phyloP scores from a whole-genome alignment of 345 rosid genomes.

The Sisymbrium altissimum region DNA sequence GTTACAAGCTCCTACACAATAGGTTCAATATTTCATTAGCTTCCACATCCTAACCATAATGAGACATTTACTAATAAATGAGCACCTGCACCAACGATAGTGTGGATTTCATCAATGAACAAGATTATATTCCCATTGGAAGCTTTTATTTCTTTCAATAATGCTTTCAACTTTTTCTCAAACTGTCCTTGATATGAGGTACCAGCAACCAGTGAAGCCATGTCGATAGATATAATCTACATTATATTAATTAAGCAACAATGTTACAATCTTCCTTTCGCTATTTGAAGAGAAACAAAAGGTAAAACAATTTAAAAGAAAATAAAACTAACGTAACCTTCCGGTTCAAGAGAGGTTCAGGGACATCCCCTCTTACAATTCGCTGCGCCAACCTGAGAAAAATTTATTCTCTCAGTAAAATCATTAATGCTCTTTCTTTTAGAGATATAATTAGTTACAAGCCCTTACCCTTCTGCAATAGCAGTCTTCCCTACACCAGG shows the following conservation, averaged over 20 bases:
- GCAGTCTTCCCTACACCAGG: constrained; percentile 98
- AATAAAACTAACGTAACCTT: constrained; percentile 5
- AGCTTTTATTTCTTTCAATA: constrained; percentile 81
- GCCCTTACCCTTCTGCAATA: constrained; percentile 23
- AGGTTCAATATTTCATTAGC: background rate
- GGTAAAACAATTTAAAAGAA: constrained; percentile 3
- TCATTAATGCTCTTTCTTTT: no score
- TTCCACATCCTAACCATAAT: background rate
- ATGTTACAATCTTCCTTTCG: background rate
- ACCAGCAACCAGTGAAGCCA: constrained; percentile 91
- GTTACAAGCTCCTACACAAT: constrained; percentile 50
- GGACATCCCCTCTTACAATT: constrained; percentile 88
- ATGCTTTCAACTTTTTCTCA: constrained; percentile 86
- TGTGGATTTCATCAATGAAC: constrained; percentile 90
- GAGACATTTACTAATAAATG: no score
- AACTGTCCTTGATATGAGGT: constrained; percentile 81
- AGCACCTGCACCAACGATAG: constrained; percentile 87
- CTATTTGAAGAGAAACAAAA: background rate
- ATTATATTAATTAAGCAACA: background rate
- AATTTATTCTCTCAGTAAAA: background rate
- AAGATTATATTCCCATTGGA: constrained; percentile 86
- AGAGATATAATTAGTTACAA: background rate
- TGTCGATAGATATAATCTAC: constrained; percentile 82
- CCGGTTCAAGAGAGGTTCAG: constrained; percentile 67
- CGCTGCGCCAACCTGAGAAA: constrained; percentile 69